These are phyloP conservation scores for Westerdykella sp. DNA, from an alignment of 2,329 filamentous ascomycete species.

Conservation along the genomic window DNA sequence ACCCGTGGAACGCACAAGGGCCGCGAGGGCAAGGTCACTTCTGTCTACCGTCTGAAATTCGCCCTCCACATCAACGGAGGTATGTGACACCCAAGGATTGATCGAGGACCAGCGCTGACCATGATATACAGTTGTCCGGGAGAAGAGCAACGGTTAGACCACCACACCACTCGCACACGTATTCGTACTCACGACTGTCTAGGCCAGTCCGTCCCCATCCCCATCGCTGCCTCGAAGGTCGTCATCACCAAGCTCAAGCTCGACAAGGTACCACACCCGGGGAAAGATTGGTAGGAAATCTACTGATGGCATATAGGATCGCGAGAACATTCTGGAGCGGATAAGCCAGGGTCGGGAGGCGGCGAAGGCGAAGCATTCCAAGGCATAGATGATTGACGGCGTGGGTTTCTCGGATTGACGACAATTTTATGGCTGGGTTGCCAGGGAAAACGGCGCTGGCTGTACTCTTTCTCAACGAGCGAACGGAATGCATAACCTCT, in stretches of 20 bases:
- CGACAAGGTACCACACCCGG: slow-evolving; percentile 56
- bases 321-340: slow-evolving; percentile 80
- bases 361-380: slow-evolving; percentile 64
- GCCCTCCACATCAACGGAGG: slow-evolving; percentile 89
- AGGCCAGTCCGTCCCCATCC: slow-evolving; percentile 85
- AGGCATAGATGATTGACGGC: slow-evolving; percentile 41
- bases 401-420: slow-evolving; percentile 30
- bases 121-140: slow-evolving; percentile 61
- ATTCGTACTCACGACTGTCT: slow-evolving; percentile 1
- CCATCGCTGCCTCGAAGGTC: slow-evolving; percentile 93
- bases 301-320: slow-evolving; percentile 47
- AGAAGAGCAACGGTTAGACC: slow-evolving; percentile 72
- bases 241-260: slow-evolving; percentile 99
- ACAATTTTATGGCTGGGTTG: slow-evolving; percentile 35
- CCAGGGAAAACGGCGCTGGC: slow-evolving; percentile 28
- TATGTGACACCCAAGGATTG: slow-evolving; percentile 14
- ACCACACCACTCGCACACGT: neutral
- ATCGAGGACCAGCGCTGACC: slow-evolving; percentile 15
- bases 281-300: neutral
- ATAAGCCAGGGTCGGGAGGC: slow-evolving; percentile 75
- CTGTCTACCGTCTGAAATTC: slow-evolving; percentile 78
- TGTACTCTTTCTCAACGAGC: slow-evolving; percentile 30
- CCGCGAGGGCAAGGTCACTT: slow-evolving; percentile 95
- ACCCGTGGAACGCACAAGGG: slow-evolving; percentile 94
- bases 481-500: slow-evolving; percentile 37